Base-by-base conservation (phyloP, 305 asterid species). In the Fraxinus angustifolia region DNA sequence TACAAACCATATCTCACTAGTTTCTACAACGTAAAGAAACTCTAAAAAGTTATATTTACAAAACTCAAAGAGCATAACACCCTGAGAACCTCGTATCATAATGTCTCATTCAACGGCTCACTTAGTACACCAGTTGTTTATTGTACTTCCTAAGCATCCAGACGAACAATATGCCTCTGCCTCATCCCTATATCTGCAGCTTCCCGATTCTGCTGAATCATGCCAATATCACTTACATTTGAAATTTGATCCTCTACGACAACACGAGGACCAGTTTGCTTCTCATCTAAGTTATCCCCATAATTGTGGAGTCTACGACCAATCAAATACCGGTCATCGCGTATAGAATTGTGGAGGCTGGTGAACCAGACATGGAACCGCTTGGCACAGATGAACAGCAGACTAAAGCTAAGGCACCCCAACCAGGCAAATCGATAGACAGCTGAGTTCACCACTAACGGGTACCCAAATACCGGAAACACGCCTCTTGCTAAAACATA, bases 301-400 rank as follows among this genome's bases (percentile, higher is more conserved):
- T 30, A 95, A 83, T 93, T 89, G 77, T 95, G 99, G 78, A 95
- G 97, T 65, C 98, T 90, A 60, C 98, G 91, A 21, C 99, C 99
- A 62, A 95, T 90, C 88, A 95, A 83, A 82, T 95, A 93, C 1
- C 99, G 94, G 80, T 95, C 99, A 74, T 95, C 98, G 0, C 97
- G 93, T 78, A 95, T 94, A 0, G 99, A 91, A 82, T 96, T 96
- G 87, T 94, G 99, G 78, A 96, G 93, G 83, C 91, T 94, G 72
- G 94, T 93, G 90, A 96, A 96, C 99, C 97, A 94, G 31, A 93
- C 88, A 33, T 94, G 98, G 88, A 96, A 94, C 30, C 99, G 92
- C 87, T 94, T 93, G 75, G 89, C 97, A 34, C 97, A 96, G 86
- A 90, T 93, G 81, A 82, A 93, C 35, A 96, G 45, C 58, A 91